Conservation (phyloP, 2,329 filamentous ascomycete species). For the Aspergillus sp. region DNA sequence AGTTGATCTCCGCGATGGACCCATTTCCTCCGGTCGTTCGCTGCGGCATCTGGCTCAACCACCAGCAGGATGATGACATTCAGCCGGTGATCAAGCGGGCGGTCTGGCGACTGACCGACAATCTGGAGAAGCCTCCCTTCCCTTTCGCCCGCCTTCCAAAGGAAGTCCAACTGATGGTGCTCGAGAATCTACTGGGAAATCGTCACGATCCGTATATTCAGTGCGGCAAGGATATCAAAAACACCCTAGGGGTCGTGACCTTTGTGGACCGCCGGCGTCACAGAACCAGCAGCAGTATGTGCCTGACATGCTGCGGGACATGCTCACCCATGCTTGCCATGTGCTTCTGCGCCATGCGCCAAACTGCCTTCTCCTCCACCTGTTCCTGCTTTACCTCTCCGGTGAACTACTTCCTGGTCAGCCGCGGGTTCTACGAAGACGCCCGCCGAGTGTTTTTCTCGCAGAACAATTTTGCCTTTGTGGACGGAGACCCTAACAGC, state of each 20-base stretch:
- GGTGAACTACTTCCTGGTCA: slow-evolving; percentile 24
- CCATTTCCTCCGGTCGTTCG: slow-evolving; percentile 19
- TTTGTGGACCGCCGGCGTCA: slow-evolving; percentile 16
- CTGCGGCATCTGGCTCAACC: slow-evolving; percentile 21
- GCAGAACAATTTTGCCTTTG: slow-evolving; percentile 19
- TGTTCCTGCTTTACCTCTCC: slow-evolving; percentile 25
- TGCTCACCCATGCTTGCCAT: slow-evolving; percentile 18
- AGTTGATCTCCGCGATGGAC: slow-evolving; percentile 16
- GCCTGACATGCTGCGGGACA: slow-evolving; percentile 21
- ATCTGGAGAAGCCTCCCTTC: slow-evolving; percentile 15
- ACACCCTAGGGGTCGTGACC: slow-evolving; percentile 9
- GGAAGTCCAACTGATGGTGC: slow-evolving; percentile 26
- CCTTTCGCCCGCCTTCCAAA: slow-evolving; percentile 23
- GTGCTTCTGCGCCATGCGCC: slow-evolving; percentile 22
- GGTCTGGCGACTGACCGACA: slow-evolving; percentile 16
- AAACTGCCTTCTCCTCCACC: slow-evolving; percentile 23
- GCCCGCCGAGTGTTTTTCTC: slow-evolving; percentile 21
- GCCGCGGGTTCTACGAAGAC: slow-evolving; percentile 21
- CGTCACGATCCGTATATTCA: slow-evolving; percentile 15
- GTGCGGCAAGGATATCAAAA: not conserved
- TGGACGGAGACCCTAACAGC: slow-evolving; percentile 22
- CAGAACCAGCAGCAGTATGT: slow-evolving; percentile 2
- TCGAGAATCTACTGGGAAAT: slow-evolving; percentile 17
- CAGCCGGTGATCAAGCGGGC: slow-evolving; percentile 14
- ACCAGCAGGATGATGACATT: slow-evolving; percentile 13